Base-by-base conservation (phyloP, 1,139 yeast species). In the Taphrina deformans region DNA sequence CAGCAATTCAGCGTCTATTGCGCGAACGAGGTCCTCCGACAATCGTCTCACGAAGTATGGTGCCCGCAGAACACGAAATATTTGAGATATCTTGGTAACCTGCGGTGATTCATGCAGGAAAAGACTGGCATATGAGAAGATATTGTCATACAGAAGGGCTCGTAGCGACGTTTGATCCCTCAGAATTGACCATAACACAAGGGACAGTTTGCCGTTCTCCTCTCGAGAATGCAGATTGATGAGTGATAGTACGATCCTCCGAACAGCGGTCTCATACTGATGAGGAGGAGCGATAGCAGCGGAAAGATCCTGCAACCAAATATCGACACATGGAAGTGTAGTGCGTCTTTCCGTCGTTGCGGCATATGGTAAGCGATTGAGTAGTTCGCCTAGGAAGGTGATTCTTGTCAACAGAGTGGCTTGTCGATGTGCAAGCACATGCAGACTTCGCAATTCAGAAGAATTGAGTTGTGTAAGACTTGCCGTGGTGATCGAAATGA, bases 401-500 rank as follows among this genome's bases (percentile, higher is more conserved):
- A 38, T 35, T 23, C 23, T 53, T 6, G 48, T 53, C 3, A 7
- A 16, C 6, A 38, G 14, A 2, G 31, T 38, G 35, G 33, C 45
- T 23, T 38, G 24, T 7, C 23, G 41, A 24, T 27, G 24, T 5
- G 46, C 48, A 10, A 38, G 23, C 35, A 21, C 14, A 38, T 53
- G 58, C 12, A 53, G 18, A 14, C 35, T 24, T 7, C 58, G 58
- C n/a, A 53, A 33, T 18, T 53, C 58, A n/a, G 58, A 23, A 24
- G 23, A 24, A 14, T 40, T 31, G 7, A 53, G 23, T 12, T 18
- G 48, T 10, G 58, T 53, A 5, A 27, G 18, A 12, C 24, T 31
- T n/a, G 58, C 31, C 3, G 48, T 16, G 3, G 31, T 35, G 9
- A 23, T 21, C 2, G 48, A 31, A 5, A 23, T 18, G 2, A 53